phyloP scores from a whole-genome alignment of 805 yeast species.

The Pichia pseudocactophila region DNA sequence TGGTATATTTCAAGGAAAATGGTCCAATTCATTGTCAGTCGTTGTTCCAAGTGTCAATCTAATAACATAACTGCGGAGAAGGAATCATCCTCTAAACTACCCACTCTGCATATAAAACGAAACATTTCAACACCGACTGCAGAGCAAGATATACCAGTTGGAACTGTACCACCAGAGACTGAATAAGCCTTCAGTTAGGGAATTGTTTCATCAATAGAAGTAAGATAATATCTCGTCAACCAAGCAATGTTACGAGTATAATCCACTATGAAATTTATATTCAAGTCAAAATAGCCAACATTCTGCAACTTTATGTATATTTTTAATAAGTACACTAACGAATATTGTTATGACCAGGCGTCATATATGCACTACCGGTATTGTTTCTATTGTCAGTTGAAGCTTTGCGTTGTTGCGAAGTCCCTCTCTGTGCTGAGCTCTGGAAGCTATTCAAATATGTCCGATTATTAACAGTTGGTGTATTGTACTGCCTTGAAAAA shows the following conservation, averaged over 20 bases:
- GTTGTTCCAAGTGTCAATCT: conserved; percentile 17
- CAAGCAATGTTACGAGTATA: too few species aligned
- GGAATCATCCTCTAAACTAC: background rate
- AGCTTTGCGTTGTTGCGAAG: conserved; percentile 6
- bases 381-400: background rate
- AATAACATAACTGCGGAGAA: too few species aligned
- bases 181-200: too few species aligned
- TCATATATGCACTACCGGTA: conserved; percentile 5
- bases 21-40: conserved; percentile 20
- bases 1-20: conserved; percentile 26
- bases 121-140: too few species aligned
- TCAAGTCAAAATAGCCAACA: too few species aligned
- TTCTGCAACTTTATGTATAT: background rate
- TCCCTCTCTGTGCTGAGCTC: conserved; percentile 3
- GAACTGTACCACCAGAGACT: too few species aligned
- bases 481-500: conserved; percentile 8
- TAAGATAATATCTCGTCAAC: too few species aligned
- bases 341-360: conserved; percentile 9
- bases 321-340: background rate
- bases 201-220: too few species aligned
- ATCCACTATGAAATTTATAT: too few species aligned
- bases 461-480: conserved; percentile 11
- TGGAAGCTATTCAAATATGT: conserved; percentile 3
- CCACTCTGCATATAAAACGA: too few species aligned
- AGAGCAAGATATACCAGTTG: too few species aligned